A percentile compares a stretch with the other conserved stretches of the same genome.
Evolutionary conservation across 768 basidiomycete species (phyloP).

Genomic region (Lentinula boryana): DNA sequence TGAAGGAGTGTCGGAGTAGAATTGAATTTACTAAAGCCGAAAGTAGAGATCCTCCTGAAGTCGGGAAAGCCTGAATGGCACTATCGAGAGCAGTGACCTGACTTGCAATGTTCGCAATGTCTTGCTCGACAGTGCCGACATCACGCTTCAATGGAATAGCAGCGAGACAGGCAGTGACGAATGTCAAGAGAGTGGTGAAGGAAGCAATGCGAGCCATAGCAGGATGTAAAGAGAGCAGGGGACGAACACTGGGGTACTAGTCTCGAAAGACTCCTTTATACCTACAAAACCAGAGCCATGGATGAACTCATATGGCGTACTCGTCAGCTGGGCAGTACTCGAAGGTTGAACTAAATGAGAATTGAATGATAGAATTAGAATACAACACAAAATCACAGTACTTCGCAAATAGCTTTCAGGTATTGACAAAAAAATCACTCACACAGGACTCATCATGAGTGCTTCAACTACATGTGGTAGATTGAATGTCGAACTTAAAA

Average conservation of each 20-base stretch:
- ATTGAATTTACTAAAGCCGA: not conserved
- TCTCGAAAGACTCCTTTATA: not conserved
- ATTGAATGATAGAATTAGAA: not conserved
- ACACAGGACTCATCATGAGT: not conserved
- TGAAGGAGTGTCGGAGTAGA: not conserved
- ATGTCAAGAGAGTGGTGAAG: slow-evolving; percentile 19
- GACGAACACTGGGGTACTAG: not conserved
- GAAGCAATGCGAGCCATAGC: not conserved
- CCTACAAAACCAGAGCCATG: not conserved
- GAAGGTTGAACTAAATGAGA: not conserved
- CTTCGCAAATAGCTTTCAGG: not conserved
- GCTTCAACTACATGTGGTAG: not conserved
- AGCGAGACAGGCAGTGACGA: slow-evolving; percentile 18
- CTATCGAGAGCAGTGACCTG: slow-evolving; percentile 22
- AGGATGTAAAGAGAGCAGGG: not conserved
- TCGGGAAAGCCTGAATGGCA: slow-evolving; percentile 24
- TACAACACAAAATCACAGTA: not conserved
- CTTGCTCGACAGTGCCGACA: slow-evolving; percentile 21
- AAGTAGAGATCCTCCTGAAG: slow-evolving; percentile 5
- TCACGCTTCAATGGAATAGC: slow-evolving; percentile 14
- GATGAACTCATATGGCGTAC: not conserved
- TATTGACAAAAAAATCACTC: not conserved
- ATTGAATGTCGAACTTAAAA: not conserved
- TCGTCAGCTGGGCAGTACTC: not conserved
- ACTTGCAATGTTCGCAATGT: slow-evolving; percentile 21